Evolutionary conservation across 129 eudicot genomes (phyloP), one percentile per base, ranked within the genome.

Genomic region (Lactuca saligna): DNA sequence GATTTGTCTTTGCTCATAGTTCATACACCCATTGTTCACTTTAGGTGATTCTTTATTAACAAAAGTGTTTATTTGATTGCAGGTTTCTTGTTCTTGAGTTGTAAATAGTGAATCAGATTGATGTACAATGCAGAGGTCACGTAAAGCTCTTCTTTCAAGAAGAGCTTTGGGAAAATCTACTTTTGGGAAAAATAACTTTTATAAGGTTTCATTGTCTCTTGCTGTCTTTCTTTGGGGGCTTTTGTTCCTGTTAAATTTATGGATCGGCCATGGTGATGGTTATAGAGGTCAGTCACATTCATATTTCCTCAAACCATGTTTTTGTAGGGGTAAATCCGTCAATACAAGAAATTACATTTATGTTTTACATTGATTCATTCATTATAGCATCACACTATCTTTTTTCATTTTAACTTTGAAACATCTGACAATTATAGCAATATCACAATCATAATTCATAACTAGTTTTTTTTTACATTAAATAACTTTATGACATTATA

Each of bases 51-150:
- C 11, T 56, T 58, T 35, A 50, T 13, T 69, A 69, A 76, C 60
- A 17, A 7, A 54, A 29, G 14, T 54, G 11, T 13, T 62, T 42
- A 11, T 41, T 54, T 76, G 25, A 0, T 61, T 61, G 65, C 79
- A 83, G 88, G 82, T 54, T 50, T 61, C 58, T 69, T 35, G 48
- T 61, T 57, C 16, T 32, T 51, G 11, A 54, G 63, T 72, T 44
- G 29, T 25, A 25, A 38, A 57, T 53, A 55, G 84, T 58, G 75
- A 75, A 75, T 63, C 49, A 74, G 81, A 77, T 87, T 89, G 90
- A 94, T 94, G 99, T 76, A 78, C 85, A 70, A 94, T 94, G 96
- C 97, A 94, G 82, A 83, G 90, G 79, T 89, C 97, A 75, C 93
- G 93, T 63, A 89, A 74, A 87, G 95, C 93, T 89, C 97, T 93